A percentile compares a stretch with the other conserved stretches of the same genome.
phyloP scores from a whole-genome alignment of 352 stramenopile species.

The Phytophthora hybrid region DNA sequence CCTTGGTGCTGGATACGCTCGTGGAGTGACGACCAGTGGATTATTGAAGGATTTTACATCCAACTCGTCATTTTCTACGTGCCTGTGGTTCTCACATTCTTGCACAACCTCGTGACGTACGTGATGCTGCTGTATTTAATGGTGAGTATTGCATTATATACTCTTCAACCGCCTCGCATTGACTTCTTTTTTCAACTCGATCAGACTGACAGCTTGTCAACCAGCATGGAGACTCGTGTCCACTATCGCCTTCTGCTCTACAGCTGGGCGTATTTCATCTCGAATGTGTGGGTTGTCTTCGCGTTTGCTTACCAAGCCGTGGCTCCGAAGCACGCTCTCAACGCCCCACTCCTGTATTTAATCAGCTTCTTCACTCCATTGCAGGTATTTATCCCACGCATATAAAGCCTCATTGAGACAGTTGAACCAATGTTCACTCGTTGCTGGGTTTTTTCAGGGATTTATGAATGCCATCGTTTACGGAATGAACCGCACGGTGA shows the following conservation, averaged over 20 bases:
- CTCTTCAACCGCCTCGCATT: background rate
- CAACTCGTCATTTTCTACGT: conserved; percentile 73
- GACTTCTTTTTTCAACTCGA: background rate
- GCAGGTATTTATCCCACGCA: conserved; percentile 47
- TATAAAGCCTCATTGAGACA: background rate
- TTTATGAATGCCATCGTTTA: conserved; percentile 68
- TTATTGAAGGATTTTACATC: conserved; percentile 53
- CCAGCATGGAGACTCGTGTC: conserved; percentile 71
- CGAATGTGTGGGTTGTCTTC: conserved; percentile 57
- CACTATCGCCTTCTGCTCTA: conserved; percentile 74
- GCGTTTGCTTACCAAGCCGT: conserved; percentile 58
- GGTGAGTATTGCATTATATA: conserved; percentile 33
- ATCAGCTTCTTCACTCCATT: conserved; percentile 77
- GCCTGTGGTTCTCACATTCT: conserved; percentile 54
- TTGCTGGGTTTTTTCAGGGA: conserved; percentile 43
- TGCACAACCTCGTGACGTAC: conserved; percentile 74
- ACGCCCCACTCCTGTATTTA: conserved; percentile 61
- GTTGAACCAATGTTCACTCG: background rate
- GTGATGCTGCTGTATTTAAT: conserved; percentile 66
- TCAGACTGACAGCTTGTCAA: conserved; percentile 68
- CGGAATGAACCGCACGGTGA: conserved; percentile 71
- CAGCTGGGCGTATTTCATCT: conserved; percentile 63
- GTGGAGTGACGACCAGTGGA: conserved; percentile 72
- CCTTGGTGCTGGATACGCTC: conserved; percentile 85
- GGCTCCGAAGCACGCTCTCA: conserved; percentile 55